phyloP scores from a whole-genome alignment of 2,329 filamentous ascomycete genomes.

The Arthrobotrys sinensis region DNA sequence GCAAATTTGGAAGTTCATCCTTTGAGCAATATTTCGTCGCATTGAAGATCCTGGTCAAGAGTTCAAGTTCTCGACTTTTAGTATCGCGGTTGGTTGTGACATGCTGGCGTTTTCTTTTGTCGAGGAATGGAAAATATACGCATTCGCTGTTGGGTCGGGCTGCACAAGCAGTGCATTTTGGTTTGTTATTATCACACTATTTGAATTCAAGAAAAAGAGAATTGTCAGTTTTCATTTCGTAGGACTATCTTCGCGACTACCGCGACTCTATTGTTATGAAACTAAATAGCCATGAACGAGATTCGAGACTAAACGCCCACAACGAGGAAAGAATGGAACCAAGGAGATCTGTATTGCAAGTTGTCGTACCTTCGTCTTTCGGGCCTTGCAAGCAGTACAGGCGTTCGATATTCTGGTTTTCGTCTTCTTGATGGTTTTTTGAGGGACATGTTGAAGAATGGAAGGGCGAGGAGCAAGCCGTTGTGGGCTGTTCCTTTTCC shows the following conservation, averaged over 20 bases:
- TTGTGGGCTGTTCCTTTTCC: constrained; percentile 50
- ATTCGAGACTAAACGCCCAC: neutral
- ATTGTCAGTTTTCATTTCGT: constrained; percentile 28
- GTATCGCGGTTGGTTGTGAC: constrained; percentile 28
- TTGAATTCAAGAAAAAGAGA: neutral
- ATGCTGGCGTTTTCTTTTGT: constrained; percentile 58
- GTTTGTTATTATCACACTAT: constrained; percentile 60
- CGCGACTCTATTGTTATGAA: constrained; percentile 15
- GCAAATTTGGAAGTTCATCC: constrained; percentile 47
- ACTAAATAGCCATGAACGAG: constrained; percentile 1
- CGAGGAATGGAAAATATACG: constrained; percentile 57
- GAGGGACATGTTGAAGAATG: constrained; percentile 57
- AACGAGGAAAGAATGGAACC: neutral
- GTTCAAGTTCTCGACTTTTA: constrained; percentile 37
- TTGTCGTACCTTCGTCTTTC: constrained; percentile 56
- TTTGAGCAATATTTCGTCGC: constrained; percentile 53
- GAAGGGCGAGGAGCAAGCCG: constrained; percentile 56
- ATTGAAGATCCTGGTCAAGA: constrained; percentile 51
- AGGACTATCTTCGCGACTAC: neutral
- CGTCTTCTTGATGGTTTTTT: constrained; percentile 58
- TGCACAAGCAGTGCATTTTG: constrained; percentile 55
- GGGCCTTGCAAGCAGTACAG: constrained; percentile 58
- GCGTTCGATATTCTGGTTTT: constrained; percentile 58
- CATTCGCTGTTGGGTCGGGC: constrained; percentile 54
- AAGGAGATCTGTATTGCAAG: neutral